These are phyloP conservation scores for Talaromyces nanjingensis DNA, from an alignment of 495 filamentous ascomycete genomes.

Conservation along the genomic window DNA sequence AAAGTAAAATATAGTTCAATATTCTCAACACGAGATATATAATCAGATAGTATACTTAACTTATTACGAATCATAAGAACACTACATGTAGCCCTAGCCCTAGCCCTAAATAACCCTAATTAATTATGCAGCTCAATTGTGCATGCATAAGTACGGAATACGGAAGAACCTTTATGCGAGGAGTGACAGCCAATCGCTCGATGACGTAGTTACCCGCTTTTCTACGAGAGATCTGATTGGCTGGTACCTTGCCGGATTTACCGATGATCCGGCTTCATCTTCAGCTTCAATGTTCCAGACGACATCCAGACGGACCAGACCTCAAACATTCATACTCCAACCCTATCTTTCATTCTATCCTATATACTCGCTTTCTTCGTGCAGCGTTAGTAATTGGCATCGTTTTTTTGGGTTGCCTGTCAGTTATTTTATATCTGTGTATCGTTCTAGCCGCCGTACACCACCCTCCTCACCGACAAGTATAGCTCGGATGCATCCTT, in stretches of 20 bases:
- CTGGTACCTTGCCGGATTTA: background rate
- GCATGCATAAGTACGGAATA: background rate
- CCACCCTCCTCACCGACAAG: background rate
- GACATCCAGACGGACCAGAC: background rate
- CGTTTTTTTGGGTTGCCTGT: background rate
- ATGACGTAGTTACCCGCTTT: background rate
- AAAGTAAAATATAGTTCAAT: background rate
- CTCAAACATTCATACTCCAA: background rate
- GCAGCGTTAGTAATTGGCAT: background rate
- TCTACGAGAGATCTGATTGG: background rate
- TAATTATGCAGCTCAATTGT: background rate
- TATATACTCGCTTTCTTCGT: background rate
- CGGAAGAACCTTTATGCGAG: background rate
- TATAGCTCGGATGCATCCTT: background rate
- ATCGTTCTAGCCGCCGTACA: background rate
- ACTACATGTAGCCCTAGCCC: background rate
- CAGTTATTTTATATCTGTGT: background rate
- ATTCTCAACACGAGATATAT: too few species aligned
- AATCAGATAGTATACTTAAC: background rate
- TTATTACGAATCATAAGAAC: too few species aligned
- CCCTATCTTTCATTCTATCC: background rate
- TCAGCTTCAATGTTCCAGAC: background rate
- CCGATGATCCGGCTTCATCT: slow-evolving; percentile 2
- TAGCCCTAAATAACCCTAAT: background rate
- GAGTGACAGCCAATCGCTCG: background rate